Conservation (phyloP, 441 rosid genomes). For the Croton setiger region DNA sequence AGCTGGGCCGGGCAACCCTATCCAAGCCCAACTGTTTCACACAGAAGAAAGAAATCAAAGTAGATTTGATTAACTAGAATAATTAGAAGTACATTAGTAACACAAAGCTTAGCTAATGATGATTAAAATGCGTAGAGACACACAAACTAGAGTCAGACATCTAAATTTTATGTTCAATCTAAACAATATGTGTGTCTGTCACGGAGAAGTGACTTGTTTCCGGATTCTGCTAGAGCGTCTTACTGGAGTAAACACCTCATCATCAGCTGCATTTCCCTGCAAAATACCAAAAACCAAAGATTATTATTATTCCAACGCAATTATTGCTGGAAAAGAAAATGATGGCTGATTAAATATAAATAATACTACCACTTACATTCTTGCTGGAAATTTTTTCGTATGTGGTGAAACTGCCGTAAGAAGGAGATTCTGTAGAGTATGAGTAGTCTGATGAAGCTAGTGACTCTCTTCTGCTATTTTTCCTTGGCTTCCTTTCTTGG, state of each 20-base stretch:
- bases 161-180: not conserved
- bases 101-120: not conserved
- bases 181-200: conserved; percentile 20
- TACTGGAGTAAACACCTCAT: conserved; percentile 64
- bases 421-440: conserved; percentile 49
- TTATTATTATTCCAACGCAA: too few relatives aligned
- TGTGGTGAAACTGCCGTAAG: conserved; percentile 87
- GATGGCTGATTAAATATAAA: not conserved
- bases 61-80: not conserved
- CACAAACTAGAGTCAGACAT: not conserved
- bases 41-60: not conserved
- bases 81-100: conserved; percentile 4
- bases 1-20: not conserved
- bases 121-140: not conserved
- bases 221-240: conserved; percentile 85
- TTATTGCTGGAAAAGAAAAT: too few relatives aligned
- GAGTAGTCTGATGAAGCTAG: conserved; percentile 84
- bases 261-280: conserved; percentile 52
- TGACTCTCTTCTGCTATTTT: conserved; percentile 52
- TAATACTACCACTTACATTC: conserved; percentile 38
- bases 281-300: conserved; percentile 17
- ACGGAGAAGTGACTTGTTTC: conserved; percentile 52
- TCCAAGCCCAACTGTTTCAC: not conserved
- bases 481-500: conserved; percentile 39
- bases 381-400: conserved; percentile 67